Conservation (phyloP, 108 stramenopile genomes). For the Skeletonema marinoi region DNA sequence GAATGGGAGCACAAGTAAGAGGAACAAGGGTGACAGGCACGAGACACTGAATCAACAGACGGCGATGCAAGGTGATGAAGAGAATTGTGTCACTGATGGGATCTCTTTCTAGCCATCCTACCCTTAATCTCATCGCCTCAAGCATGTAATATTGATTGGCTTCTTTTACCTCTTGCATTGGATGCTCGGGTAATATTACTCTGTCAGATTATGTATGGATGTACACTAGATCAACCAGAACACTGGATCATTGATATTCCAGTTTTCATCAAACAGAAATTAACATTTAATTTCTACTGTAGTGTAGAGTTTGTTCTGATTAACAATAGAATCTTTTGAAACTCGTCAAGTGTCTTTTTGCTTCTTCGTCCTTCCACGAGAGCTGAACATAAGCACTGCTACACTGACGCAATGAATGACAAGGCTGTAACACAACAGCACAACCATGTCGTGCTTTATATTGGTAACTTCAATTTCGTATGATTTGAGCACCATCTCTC, state of each 20-base stretch:
- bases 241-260: neutral
- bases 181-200: neutral
- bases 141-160: neutral
- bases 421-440: conserved; percentile 20
- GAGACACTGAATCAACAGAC: neutral
- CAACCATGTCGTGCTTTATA: conserved; percentile 36
- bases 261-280: neutral
- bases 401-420: conserved; percentile 5
- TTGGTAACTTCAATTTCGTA: conserved; percentile 65
- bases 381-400: neutral
- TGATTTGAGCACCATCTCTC: conserved; percentile 34
- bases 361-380: neutral
- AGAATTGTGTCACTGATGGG: too few relatives aligned
- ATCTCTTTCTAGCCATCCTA: too few relatives aligned
- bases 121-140: too few relatives aligned
- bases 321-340: neutral
- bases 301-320: neutral
- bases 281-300: neutral
- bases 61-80: neutral
- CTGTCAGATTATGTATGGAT: neutral
- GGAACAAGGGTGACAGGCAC: neutral
- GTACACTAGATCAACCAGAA: neutral
- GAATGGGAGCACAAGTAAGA: neutral
- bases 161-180: neutral
- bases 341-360: neutral